Conservation (phyloP, 805 yeast species). For the Candida tammaniensis region DNA sequence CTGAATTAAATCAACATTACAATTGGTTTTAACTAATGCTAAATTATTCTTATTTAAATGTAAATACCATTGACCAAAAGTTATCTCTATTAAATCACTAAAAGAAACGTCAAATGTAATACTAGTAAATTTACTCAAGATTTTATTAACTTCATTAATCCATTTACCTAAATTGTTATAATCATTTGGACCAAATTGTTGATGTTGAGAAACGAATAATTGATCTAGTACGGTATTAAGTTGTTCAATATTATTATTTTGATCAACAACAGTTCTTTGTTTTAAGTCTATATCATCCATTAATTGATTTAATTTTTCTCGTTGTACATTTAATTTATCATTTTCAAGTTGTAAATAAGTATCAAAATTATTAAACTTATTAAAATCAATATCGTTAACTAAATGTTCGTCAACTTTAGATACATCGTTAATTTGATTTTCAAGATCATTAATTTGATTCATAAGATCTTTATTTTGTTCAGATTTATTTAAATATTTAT, state of each 20-base stretch:
- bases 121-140: slow-evolving; percentile 6
- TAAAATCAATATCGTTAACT: slow-evolving; percentile 7
- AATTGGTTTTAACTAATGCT: slow-evolving; percentile 6
- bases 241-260: slow-evolving; percentile 9
- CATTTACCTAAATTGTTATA: slow-evolving; percentile 12
- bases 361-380: slow-evolving; percentile 6
- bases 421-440: slow-evolving; percentile 15
- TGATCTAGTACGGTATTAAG: slow-evolving; percentile 5
- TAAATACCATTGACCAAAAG: slow-evolving; percentile 6
- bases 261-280: slow-evolving; percentile 9
- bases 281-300: slow-evolving; percentile 4
- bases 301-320: slow-evolving; percentile 3
- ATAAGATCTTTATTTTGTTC: slow-evolving; percentile 25
- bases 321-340: slow-evolving; percentile 5
- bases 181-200: slow-evolving; percentile 5
- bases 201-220: slow-evolving; percentile 1
- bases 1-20: slow-evolving; percentile 6
- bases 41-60: slow-evolving; percentile 10
- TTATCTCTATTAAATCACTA: slow-evolving; percentile 7
- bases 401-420: slow-evolving; percentile 5
- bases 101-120: slow-evolving; percentile 8
- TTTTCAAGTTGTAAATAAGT: slow-evolving; percentile 3
- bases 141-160: slow-evolving; percentile 11
- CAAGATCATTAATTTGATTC: slow-evolving; percentile 21
- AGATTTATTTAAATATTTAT: slow-evolving; percentile 21